A percentile compares a stretch with the other conserved stretches of the same genome.
Conservation (phyloP, 2,329 filamentous ascomycete species). For the Ophiocordyceps robertsii region DNA sequence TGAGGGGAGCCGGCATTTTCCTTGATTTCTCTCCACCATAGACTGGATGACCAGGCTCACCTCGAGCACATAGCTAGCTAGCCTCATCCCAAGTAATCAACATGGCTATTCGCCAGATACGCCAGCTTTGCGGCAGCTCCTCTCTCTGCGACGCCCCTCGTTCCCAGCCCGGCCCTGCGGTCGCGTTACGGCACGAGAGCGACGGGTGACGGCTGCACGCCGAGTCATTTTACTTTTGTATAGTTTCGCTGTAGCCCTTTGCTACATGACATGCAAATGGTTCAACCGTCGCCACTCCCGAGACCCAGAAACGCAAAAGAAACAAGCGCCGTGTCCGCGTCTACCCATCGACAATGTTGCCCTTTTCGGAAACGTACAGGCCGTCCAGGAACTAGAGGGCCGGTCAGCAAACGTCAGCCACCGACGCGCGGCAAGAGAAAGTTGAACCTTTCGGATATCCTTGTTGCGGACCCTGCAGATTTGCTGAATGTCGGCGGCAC, state of each 20-base stretch:
- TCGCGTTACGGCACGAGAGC: neutral
- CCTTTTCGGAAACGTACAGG: constrained; percentile 98
- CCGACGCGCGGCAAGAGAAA: neutral
- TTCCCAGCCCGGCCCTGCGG: neutral
- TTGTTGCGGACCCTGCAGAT: constrained; percentile 99
- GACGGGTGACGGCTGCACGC: constrained; percentile 4
- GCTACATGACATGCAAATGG: constrained; percentile 47
- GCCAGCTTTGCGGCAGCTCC: neutral
- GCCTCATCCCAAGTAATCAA: constrained; percentile 1
- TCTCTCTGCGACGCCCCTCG: neutral
- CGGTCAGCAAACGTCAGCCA: constrained; percentile 9
- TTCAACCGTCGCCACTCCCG: constrained; percentile 50
- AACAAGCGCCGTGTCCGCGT: constrained; percentile 30
- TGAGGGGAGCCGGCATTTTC: neutral
- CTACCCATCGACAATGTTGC: constrained; percentile 73
- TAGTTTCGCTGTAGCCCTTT: constrained; percentile 27
- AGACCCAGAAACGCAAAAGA: constrained; percentile 48
- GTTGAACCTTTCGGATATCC: constrained; percentile 95
- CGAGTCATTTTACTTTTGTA: constrained; percentile 24
- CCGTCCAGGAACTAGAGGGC: constrained; percentile 83
- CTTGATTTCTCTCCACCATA: neutral
- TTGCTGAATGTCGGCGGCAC: constrained; percentile 98
- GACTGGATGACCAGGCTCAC: constrained; percentile 1
- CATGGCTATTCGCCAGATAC: neutral
- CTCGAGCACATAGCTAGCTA: neutral